These are phyloP conservation scores for Saccharomycopsis malanga DNA, from an alignment of 805 yeast species.

Conservation along the genomic window DNA sequence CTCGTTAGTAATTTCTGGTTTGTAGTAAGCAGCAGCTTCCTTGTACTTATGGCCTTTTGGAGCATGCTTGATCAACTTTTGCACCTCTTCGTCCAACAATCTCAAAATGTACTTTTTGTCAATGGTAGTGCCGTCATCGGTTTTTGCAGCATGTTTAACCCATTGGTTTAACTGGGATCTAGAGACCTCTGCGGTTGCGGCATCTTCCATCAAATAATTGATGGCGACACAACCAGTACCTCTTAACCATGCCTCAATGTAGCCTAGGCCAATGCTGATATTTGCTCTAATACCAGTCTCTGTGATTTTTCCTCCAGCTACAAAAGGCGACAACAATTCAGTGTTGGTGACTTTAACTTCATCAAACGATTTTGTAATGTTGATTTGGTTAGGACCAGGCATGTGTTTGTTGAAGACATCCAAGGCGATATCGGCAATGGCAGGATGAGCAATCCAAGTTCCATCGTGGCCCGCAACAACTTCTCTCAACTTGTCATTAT, in stretches of 20 bases:
- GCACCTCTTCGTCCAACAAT: conserved; percentile 50
- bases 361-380: conserved; percentile 30
- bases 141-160: conserved; percentile 55
- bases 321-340: conserved; percentile 54
- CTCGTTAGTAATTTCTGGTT: conserved; percentile 59
- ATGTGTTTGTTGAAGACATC: conserved; percentile 66
- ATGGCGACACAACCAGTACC: conserved; percentile 70
- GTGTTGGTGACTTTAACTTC: conserved; percentile 47
- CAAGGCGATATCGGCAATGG: conserved; percentile 55
- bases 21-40: conserved; percentile 50
- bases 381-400: conserved; percentile 71
- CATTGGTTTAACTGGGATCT: conserved; percentile 69
- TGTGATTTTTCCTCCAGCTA: conserved; percentile 52
- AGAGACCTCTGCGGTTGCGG: conserved; percentile 75
- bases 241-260: conserved; percentile 70
- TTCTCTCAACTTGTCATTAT: conserved; percentile 61
- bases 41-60: conserved; percentile 42
- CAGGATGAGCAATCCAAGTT: conserved; percentile 76
- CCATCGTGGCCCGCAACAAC: conserved; percentile 67
- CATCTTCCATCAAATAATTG: conserved; percentile 71
- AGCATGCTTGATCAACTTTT: conserved; percentile 41
- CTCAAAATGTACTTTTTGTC: conserved; percentile 43
- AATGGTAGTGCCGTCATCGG: conserved; percentile 48
- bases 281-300: conserved; percentile 61
- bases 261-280: conserved; percentile 56